Conservation (phyloP, 805 yeast species). For the Yamadazyma sp. region DNA sequence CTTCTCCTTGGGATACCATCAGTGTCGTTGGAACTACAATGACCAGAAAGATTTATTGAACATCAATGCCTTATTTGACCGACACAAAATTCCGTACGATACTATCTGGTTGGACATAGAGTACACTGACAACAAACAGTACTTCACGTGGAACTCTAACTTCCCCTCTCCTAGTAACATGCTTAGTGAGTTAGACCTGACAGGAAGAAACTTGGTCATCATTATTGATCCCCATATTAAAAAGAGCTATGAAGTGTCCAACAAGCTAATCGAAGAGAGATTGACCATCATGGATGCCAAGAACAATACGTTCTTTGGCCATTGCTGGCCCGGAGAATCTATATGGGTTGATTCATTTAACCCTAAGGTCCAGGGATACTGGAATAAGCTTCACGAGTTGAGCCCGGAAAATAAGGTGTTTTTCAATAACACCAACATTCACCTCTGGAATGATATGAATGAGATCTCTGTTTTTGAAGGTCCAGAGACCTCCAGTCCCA, state of each 20-base stretch:
- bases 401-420: constrained; percentile 39
- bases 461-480: constrained; percentile 96
- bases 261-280: constrained; percentile 41
- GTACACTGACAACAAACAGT: constrained; percentile 81
- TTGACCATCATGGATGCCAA: constrained; percentile 48
- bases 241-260: constrained; percentile 63
- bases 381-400: constrained; percentile 56
- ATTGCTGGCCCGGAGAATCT: constrained; percentile 98
- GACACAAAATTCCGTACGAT: constrained; percentile 77
- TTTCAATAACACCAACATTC: constrained; percentile 60
- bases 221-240: constrained; percentile 93
- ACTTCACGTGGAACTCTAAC: constrained; percentile 83
- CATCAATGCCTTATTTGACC: constrained; percentile 69
- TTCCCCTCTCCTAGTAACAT: constrained; percentile 77
- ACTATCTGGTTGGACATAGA: constrained; percentile 94
- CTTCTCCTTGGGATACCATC: constrained; percentile 88
- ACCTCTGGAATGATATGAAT: constrained; percentile 97
- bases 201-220: constrained; percentile 79
- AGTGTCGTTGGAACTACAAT: constrained; percentile 96
- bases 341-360: constrained; percentile 88
- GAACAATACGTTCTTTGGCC: constrained; percentile 66
- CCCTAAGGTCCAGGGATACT: constrained; percentile 56
- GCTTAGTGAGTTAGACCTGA: constrained; percentile 60
- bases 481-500: constrained; percentile 89
- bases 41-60: constrained; percentile 82